Evolutionary conservation across 176 grass and related monocot species (phyloP), one percentile per base, ranked within the genome.

Genomic region (Thalia dealbata): DNA sequence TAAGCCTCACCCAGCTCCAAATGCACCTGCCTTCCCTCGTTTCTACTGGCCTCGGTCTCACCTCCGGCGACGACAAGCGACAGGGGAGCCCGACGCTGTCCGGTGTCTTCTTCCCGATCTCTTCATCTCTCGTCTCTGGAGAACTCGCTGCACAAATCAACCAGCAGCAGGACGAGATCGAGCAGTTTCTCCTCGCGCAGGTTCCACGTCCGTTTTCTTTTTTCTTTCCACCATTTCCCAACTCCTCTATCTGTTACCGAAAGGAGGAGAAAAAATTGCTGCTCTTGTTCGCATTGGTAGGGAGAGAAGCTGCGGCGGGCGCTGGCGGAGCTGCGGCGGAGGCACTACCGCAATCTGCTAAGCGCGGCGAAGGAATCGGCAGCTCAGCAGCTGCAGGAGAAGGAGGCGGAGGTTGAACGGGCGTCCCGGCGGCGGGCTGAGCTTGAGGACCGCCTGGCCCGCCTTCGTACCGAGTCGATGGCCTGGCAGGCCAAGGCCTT

Each of bases 401-500:
- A 92, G 83, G 81, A 91, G 61, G 24, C 21, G 48, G 85, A 97
- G 27, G 52, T 78, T 68, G 69, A 82, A 59, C 62, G 61, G 27
- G 79, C 75, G 73, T 73, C 81, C 23, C 80, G 81, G 48, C 85
- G 75, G 7, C 73, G 85, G 4, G 65, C 81, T 0, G 84, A 92
- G 74, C 82, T 97, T 55, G 87, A 92, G 84, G 82, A 83, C 26
- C 71, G 81, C 28, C 70, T 92, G 2, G 74, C 79, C 24, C 86
- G 81, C 16, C 86, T 96, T 19, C 84, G 89, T 69, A 45, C 80
- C 14, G 92, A 96, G 75, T 84, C 87, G 51, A 80, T 81, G 68
- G 87, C 89, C 16, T 92, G 89, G 89, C 87, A 92, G 66, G 79
- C 81, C 11, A 92, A 92, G 70, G 89, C 93, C 3, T 73, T 90